Evolutionary conservation across 2,329 filamentous ascomycete genomes (phyloP), one percentile per base, ranked within the genome.

Genomic region (Diaporthe batatas): DNA sequence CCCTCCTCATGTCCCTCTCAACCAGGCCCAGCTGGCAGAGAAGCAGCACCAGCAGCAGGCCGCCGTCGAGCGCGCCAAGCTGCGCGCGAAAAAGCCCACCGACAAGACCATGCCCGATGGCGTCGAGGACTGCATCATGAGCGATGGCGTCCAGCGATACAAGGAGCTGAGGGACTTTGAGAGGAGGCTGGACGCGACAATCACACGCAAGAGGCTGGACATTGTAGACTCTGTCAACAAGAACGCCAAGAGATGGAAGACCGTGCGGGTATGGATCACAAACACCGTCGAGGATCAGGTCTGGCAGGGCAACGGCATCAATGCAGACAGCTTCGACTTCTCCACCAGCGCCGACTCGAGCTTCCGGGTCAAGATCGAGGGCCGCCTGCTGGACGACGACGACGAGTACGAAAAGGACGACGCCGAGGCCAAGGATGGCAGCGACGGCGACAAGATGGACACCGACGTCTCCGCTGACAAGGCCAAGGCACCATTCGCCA

Each of bases 101-200:
- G 96, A 99, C 83, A 97, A 94, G 87, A 96, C 94, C 78, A 91
- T 99, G 34, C 95, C 96, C 51, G 95, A 98, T 76, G 95, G 94
- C 71, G 88, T 98, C 57, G 95, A 97, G 77, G 91, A 94, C 62
- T 90, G 93, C 75, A 90, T 94, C 74, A 91, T 97, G 76, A 94
- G 93, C 75, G 93, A 97, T 81, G 92, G 93, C 51, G 94, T 93
- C 57, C 87, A 92, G 80, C 89, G 94, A 77, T 99, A 99, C 84
- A 92, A 91, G 79, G 91, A 93, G 72, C 84, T 99, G 80, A 91
- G 94, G 79, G 95, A 97, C 76, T 86, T 97, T 73, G 96, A 99
- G 87, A 91, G 94, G 79, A 90, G 92, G 70, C 86, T 99, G 71
- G 96, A 99, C 85, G 94, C 96, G 53, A 93, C 94, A 23, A 97